Percentiles rank a stretch among this genome's conserved stretches.
Conservation (phyloP, 1,284 basidiomycete genomes). For the Ganoderma lingzhi region DNA sequence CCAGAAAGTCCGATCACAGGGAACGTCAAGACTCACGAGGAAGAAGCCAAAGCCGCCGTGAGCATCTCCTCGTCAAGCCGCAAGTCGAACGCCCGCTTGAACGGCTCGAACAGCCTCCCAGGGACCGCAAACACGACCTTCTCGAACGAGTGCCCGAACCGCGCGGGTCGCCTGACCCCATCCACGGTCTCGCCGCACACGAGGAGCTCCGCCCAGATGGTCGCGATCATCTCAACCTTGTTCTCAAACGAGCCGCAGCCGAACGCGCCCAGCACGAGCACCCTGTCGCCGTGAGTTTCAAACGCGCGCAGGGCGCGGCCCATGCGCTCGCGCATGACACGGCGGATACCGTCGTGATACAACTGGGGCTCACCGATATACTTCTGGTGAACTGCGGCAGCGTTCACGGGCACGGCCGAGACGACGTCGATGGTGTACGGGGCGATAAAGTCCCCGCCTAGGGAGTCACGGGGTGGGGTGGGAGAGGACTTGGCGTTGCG, state of each 20-base stretch:
- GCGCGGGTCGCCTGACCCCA: constrained; percentile 37
- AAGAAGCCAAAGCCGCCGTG: constrained; percentile 32
- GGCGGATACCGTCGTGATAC: constrained; percentile 50
- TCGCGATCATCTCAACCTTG: constrained; percentile 56
- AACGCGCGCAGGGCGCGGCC: constrained; percentile 54
- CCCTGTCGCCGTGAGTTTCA: constrained; percentile 51
- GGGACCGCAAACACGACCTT: constrained; percentile 55
- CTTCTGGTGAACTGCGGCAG: constrained; percentile 50
- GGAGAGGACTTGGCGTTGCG: constrained; percentile 18
- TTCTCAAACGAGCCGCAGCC: constrained; percentile 56
- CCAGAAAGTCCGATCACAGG: not conserved
- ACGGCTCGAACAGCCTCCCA: constrained; percentile 46
- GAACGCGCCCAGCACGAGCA: constrained; percentile 56
- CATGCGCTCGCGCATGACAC: constrained; percentile 50
- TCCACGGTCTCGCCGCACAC: constrained; percentile 46
- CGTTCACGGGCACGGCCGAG: constrained; percentile 55
- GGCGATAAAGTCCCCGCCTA: constrained; percentile 46
- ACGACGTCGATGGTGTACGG: constrained; percentile 55
- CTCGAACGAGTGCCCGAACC: constrained; percentile 53
- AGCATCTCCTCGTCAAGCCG: constrained; percentile 52
- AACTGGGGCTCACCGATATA: constrained; percentile 45
- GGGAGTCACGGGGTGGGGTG: constrained; percentile 30
- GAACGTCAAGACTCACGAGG: not conserved
- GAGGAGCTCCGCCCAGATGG: constrained; percentile 65
- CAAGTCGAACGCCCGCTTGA: constrained; percentile 53